Conservation (phyloP, 1,284 basidiomycete genomes). For the Cutaneotrichosporon sp. region DNA sequence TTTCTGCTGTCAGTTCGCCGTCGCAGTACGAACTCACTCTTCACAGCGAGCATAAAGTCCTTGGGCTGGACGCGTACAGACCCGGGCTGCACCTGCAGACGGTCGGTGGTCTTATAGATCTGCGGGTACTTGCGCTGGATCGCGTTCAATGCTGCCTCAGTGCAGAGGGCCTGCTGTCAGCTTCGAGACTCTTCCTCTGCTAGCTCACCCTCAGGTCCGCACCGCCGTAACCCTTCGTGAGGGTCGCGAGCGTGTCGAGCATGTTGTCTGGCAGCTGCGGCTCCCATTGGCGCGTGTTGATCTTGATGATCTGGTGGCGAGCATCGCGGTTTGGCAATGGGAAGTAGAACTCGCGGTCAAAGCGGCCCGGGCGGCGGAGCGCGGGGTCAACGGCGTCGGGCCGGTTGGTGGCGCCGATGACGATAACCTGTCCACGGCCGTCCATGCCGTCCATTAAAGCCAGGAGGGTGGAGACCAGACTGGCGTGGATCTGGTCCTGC, state of each 20-base stretch:
- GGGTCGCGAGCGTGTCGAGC: constrained; percentile 71
- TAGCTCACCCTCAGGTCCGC: constrained; percentile 84
- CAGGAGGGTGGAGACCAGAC: constrained; percentile 92
- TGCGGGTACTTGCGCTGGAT: constrained; percentile 96
- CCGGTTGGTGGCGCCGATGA: constrained; percentile 96
- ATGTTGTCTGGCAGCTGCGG: constrained; percentile 72
- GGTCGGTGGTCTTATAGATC: constrained; percentile 89
- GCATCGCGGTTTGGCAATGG: constrained; percentile 83
- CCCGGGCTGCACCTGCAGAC: constrained; percentile 81
- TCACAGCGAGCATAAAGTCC: constrained; percentile 97
- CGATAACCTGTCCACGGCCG: constrained; percentile 92
- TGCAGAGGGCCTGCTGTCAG: constrained; percentile 74
- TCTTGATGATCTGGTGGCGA: constrained; percentile 82
- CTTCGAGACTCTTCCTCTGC: constrained; percentile 2
- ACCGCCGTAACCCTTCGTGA: constrained; percentile 98
- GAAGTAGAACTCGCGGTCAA: constrained; percentile 99
- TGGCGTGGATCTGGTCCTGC: constrained; percentile 98
- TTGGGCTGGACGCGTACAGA: constrained; percentile 82
- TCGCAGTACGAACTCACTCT: constrained; percentile 64
- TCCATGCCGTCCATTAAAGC: constrained; percentile 99
- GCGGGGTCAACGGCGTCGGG: constrained; percentile 98
- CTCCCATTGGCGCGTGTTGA: constrained; percentile 90
- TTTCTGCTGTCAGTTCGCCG: constrained; percentile 62
- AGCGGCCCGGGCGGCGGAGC: constrained; percentile 87
- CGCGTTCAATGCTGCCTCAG: constrained; percentile 94